Percentiles rank a stretch among this genome's conserved stretches.
phyloP scores from a whole-genome alignment of 2,329 filamentous ascomycete genomes.

The Pseudopyricularia javanii region DNA sequence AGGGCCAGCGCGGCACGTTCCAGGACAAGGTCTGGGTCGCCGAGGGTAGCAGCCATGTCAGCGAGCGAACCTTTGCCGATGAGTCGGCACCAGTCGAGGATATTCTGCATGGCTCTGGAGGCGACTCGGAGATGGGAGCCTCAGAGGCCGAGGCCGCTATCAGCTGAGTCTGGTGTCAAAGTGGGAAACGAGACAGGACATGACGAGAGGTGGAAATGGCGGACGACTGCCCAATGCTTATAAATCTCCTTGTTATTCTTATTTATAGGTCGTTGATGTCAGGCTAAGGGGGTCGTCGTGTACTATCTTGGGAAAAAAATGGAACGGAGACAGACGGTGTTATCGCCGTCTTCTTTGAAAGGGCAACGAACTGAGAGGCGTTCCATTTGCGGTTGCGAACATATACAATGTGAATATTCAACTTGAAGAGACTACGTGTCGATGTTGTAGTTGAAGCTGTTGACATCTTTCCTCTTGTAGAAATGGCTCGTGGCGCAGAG shows the following conservation, averaged over 20 bases:
- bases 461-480: no score
- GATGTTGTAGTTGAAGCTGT: no score
- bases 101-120: slow-evolving; percentile 41
- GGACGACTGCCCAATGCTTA: neutral
- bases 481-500: no score
- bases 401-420: neutral
- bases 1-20: slow-evolving; percentile 77
- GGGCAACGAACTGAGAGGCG: neutral
- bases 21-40: slow-evolving; percentile 87
- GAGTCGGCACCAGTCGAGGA: slow-evolving; percentile 58
- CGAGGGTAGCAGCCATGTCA: slow-evolving; percentile 54
- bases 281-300: neutral
- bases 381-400: neutral
- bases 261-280: neutral
- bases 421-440: neutral
- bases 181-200: neutral
- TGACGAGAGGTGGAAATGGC: neutral
- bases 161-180: neutral
- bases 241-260: neutral
- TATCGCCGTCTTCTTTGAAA: neutral
- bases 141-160: slow-evolving; percentile 14
- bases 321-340: neutral
- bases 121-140: slow-evolving; percentile 20
- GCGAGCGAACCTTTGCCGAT: slow-evolving; percentile 78
- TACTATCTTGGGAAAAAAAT: neutral